Conservation (phyloP, 139 green algal species). For the Chlamydomonas urium region DNA sequence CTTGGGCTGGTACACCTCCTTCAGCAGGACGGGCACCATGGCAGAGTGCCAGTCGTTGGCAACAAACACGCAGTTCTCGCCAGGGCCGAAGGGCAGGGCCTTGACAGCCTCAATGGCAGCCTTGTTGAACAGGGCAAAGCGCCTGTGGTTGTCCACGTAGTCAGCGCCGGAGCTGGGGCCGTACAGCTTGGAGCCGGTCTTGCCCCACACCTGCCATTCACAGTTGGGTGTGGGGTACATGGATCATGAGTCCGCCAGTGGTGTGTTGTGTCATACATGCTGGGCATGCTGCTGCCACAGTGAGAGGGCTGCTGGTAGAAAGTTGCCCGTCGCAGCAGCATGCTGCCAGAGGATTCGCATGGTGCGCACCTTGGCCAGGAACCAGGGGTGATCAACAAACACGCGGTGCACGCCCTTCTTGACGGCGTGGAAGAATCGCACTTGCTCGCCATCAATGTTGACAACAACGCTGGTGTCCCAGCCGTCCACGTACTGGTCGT, state of each 20-base stretch:
- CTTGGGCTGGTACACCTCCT: conserved; percentile 58
- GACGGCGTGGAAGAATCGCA: conserved; percentile 96
- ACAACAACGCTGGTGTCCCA: conserved; percentile 88
- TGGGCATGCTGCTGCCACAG: too few species aligned
- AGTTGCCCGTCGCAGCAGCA: too few species aligned
- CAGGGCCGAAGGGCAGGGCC: conserved; percentile 79
- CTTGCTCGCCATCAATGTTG: conserved; percentile 78
- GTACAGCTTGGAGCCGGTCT: conserved; percentile 77
- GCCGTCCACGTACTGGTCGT: conserved; percentile 94
- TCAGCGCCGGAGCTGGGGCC: conserved; percentile 83
- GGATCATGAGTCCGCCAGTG: too few species aligned
- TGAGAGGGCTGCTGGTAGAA: too few species aligned
- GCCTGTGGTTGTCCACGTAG: conserved; percentile 94
- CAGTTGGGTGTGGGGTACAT: too few species aligned
- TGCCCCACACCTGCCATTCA: conserved; percentile 26
- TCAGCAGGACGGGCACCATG: conserved; percentile 88
- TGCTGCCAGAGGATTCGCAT: too few species aligned
- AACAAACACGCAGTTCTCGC: conserved; percentile 90
- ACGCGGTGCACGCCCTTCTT: conserved; percentile 96
- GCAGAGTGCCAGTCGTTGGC: conserved; percentile 90
- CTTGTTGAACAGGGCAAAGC: conserved; percentile 94
- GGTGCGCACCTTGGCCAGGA: conserved; percentile 80
- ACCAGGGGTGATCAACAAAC: conserved; percentile 92
- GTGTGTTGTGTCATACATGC: too few species aligned
- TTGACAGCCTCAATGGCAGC: conserved; percentile 71